Evolutionary conservation across 306 rosid species (phyloP), one percentile per base, ranked within the genome.

Genomic region (Acacia confusa): DNA sequence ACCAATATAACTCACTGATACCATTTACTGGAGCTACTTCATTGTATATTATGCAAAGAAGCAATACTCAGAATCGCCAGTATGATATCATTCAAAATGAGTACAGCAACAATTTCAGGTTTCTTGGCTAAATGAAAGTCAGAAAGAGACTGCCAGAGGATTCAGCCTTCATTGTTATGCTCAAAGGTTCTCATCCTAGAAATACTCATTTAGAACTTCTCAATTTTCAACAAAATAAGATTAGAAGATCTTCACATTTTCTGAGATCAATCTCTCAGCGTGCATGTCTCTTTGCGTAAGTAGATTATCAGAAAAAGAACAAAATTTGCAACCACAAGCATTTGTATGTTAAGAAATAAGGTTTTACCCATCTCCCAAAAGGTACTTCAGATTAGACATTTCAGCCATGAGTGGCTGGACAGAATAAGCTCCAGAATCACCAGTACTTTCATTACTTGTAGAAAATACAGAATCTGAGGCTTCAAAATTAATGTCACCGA

Each of bases 331-430:
- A 40, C 68, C 38, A 79, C 16, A 70, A 70, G 30, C 20, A 69
- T 30, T 73, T 65, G n/a, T 30, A 40, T 44, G 36, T 68, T 28
- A 58, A 55, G 81, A 57, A 58, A 58, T 55, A 86, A 63, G 85
- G 44, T 24, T 60, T 81, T 90, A 95, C 99, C 99, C 97, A 80
- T 95, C 92, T 87, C 97, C 98, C 58, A 93, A 67, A 36, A 61
- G 66, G 87, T 93, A 89, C 71, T 89, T 91, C 73, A 82, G 82
- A 72, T 70, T 75, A 66, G 92, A 88, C 95, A 95, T 87, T 73
- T 84, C 91, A 77, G 85, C 85, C 87, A 93, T 81, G 28, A 88
- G 88, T 32, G 78, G 80, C 78, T 75, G 92, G 74, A 87, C 71
- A 7, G 88, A 84, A 85, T 78, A 82, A 63, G 82, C 92, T 47